These are phyloP conservation scores for Raphanus sativus DNA, from an alignment of 345 rosid genomes.

Conservation along the genomic window DNA sequence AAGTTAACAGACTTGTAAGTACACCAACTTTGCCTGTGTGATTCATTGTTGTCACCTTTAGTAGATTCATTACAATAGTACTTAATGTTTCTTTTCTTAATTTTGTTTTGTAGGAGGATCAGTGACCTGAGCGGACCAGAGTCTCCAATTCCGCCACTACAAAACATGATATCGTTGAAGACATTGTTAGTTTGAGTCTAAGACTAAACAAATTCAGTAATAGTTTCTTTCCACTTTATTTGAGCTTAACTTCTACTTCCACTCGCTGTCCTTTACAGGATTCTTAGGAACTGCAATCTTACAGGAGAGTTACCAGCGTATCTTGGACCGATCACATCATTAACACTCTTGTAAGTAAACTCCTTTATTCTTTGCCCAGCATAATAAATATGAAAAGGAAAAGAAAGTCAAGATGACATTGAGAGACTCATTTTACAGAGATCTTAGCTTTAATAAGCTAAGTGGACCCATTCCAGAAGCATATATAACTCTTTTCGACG, in stretches of 20 bases:
- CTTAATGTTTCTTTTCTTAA: background rate
- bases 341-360: slow-evolving; percentile 48
- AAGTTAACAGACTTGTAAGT: slow-evolving; percentile 39
- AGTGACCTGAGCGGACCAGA: slow-evolving; percentile 49
- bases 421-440: slow-evolving; percentile 41
- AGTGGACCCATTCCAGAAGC: slow-evolving; percentile 47
- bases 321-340: slow-evolving; percentile 25
- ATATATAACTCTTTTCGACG: slow-evolving; percentile 15
- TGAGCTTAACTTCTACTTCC: slow-evolving; percentile 5
- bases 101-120: slow-evolving; percentile 49
- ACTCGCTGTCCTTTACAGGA: slow-evolving; percentile 37
- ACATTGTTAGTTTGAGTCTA: slow-evolving; percentile 38
- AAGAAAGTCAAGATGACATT: slow-evolving; percentile 10
- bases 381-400: background rate
- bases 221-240: background rate
- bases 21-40: background rate
- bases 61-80: background rate
- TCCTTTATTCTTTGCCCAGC: background rate
- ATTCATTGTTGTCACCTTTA: background rate
- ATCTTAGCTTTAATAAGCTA: slow-evolving; percentile 63
- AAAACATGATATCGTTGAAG: slow-evolving; percentile 33
- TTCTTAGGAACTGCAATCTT: slow-evolving; percentile 60
- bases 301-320: slow-evolving; percentile 46
- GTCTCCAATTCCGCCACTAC: slow-evolving; percentile 44
- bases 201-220: background rate